Percentiles rank a stretch among this genome's conserved stretches.
phyloP scores from a whole-genome alignment of 2,329 filamentous ascomycete species.

The Penicillium sp. region DNA sequence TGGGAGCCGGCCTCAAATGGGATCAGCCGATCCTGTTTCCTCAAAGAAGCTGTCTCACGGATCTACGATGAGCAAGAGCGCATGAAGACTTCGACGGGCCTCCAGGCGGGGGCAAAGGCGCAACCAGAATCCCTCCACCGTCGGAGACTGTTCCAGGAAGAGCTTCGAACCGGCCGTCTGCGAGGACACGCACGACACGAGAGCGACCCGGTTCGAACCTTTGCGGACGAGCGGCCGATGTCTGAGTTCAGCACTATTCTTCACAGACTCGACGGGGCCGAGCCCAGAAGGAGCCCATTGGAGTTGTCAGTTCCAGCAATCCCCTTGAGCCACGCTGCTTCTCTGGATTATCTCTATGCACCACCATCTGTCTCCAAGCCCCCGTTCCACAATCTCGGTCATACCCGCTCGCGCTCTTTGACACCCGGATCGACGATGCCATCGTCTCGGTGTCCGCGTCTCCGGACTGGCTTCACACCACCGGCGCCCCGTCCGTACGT shows the following conservation, averaged over 20 bases:
- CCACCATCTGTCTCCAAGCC: conserved; percentile 13
- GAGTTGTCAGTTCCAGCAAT: conserved; percentile 6
- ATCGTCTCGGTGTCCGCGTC: background rate
- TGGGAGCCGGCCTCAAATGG: conserved; percentile 48
- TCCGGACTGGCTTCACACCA: background rate
- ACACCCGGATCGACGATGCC: conserved; percentile 1
- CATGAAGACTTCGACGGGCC: background rate
- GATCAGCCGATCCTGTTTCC: conserved; percentile 50
- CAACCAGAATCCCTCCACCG: conserved; percentile 9
- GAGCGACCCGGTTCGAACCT: conserved; percentile 14
- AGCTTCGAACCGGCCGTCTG: conserved; percentile 26
- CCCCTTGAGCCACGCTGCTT: background rate
- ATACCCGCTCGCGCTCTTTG: conserved; percentile 3
- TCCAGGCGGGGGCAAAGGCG: conserved; percentile 2
- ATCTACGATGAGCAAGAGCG: conserved; percentile 48
- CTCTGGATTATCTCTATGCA: conserved; percentile 10
- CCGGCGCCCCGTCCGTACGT: conserved; percentile 25
- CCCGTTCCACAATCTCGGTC: conserved; percentile 11
- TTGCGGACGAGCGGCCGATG: conserved; percentile 35
- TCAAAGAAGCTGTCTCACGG: conserved; percentile 55
- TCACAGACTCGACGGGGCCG: conserved; percentile 26
- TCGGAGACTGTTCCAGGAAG: conserved; percentile 22
- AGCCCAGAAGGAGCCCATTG: conserved; percentile 8
- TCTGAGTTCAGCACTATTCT: conserved; percentile 36
- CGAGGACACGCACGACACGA: conserved; percentile 6